Base-by-base conservation (phyloP, 371 early-diverging fungal genomes). In the Pancytospora philotis region DNA sequence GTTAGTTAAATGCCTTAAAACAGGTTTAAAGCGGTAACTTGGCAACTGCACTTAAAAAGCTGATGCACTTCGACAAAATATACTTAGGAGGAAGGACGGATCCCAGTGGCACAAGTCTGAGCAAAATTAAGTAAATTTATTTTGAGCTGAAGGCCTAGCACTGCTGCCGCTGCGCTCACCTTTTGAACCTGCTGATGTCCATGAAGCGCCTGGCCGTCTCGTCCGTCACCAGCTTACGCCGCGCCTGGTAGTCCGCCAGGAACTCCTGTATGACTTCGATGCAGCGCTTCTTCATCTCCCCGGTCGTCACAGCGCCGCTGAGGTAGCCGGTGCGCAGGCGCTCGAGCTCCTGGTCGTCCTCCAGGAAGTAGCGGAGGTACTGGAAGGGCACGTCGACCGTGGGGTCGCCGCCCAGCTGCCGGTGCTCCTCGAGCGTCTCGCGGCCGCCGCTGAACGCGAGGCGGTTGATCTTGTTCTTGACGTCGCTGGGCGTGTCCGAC, bases 391-490 rank as follows among this genome's bases (percentile, higher is more conserved):
- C 90, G 81, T 98, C 98, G 6, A 93, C 90, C 39, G 91, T 92
- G n/a, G 90, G 86, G 78, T 95, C 86, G 56, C 95, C 96, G 48
- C 98, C 98, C 53, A 85, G 79, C 68, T 84, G 75, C 69, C 84
- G 80, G 79, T 96, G 98, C 73, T 89, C 84, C 77, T 93, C 94
- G 49, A 90, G 76, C 41, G 92, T 92, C 28, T 86, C 92, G 70
- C 86, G 86, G 60, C 95, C 93, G 48, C 98, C 98, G 16, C 91
- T 91, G 83, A 92, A 96, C 2, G 95, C 96, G 73, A 92, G 86
- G 57, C 86, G 84, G 81, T 90, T 94, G 81, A 96, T 91, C 85
- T 98, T 98, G 82, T 92, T 94, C 83, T 93, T 91, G 83, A 98
- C 92, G 79, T 89, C 86, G 30, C 85, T 86, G 1, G 88, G 84